Evolutionary conservation across 2,329 filamentous ascomycete species (phyloP), one percentile per base, ranked within the genome.

Genomic region (Lecanoromycetidae sp.): DNA sequence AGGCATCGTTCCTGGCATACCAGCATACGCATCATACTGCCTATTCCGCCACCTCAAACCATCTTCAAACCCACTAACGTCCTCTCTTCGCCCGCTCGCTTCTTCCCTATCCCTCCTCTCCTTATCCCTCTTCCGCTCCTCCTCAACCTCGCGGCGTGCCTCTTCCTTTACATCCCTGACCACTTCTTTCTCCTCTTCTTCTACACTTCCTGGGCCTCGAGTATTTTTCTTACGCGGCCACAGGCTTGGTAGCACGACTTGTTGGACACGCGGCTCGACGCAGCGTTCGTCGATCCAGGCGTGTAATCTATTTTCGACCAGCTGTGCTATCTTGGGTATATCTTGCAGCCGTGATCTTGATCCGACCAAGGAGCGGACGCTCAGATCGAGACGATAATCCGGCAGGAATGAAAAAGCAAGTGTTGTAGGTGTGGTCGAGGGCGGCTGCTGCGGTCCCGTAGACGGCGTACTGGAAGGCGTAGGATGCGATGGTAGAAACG

Each of bases 381-480:
- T 78, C 37, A 82, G 69, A 57, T 81, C 77, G 27, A 82, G 71
- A 19, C 77, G 70, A 61, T 82, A 82, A 61, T 81, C 77, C 49
- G 69, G 69, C 4, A 72, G 62, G 54, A 98, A 98, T 48, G 87
- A 93, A 64, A 98, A 96, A 0, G 86, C 86, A 63, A 98, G 82
- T 61, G 87, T 93, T 3, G 91, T 94, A 3, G 71, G 70, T 1
- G 84, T 84, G 3, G 79, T 84, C 49, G 61, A 63, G 54, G 56
- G 60, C 50, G 54, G 55, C 38, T 42, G 49, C 30, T 51, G 52
- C n/a, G 57, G 55, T 25, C 54, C 50, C 36, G 22, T 25, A n/a
- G 25, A n/a, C 7, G 44, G 44, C 13, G 53, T 57, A 0, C 65
- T 61, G 1, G 60, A 60, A 25, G 67, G 56, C 29, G 65, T 57